phyloP scores from a whole-genome alignment of 768 basidiomycete species.

The Phylloporus scabripes region DNA sequence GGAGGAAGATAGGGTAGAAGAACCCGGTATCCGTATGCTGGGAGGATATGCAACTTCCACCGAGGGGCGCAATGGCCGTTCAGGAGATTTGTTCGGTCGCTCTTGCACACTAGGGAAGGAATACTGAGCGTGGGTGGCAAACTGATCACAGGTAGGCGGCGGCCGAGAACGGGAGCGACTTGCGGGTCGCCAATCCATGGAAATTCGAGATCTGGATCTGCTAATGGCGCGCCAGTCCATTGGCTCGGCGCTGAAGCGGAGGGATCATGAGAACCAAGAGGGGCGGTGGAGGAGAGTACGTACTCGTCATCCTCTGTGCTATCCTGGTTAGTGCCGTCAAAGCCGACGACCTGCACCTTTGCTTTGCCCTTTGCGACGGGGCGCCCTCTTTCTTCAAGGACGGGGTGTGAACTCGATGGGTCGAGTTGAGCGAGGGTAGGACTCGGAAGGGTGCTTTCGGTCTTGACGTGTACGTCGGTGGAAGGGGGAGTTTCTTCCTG shows the following conservation, averaged over 20 bases:
- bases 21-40: slow-evolving; percentile 36
- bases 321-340: slow-evolving; percentile 73
- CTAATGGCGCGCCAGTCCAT: slow-evolving; percentile 97
- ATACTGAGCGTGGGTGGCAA: slow-evolving; percentile 28
- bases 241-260: slow-evolving; percentile 40
- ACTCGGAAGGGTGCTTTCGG: slow-evolving; percentile 10
- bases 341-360: slow-evolving; percentile 73
- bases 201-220: slow-evolving; percentile 82
- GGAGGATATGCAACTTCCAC: slow-evolving; percentile 22
- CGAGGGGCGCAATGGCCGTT: slow-evolving; percentile 21
- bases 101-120: slow-evolving; percentile 37
- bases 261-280: slow-evolving; percentile 20
- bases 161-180: slow-evolving; percentile 76
- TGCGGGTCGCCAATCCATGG: slow-evolving; percentile 86
- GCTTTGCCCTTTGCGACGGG: slow-evolving; percentile 77
- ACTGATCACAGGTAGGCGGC: slow-evolving; percentile 54
- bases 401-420: slow-evolving; percentile 1
- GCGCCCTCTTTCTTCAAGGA: slow-evolving; percentile 57
- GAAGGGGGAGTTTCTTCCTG: slow-evolving; percentile 41
- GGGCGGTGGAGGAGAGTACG: slow-evolving; percentile 33
- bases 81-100: slow-evolving; percentile 25
- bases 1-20: slow-evolving; percentile 40
- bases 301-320: slow-evolving; percentile 69
- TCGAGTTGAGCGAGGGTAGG: slow-evolving; percentile 3
- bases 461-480: slow-evolving; percentile 18